Percentiles rank a stretch among this genome's conserved stretches.
These are phyloP conservation scores for Penicillium samsonianum DNA, from an alignment of 495 filamentous ascomycete species.

Conservation along the genomic window DNA sequence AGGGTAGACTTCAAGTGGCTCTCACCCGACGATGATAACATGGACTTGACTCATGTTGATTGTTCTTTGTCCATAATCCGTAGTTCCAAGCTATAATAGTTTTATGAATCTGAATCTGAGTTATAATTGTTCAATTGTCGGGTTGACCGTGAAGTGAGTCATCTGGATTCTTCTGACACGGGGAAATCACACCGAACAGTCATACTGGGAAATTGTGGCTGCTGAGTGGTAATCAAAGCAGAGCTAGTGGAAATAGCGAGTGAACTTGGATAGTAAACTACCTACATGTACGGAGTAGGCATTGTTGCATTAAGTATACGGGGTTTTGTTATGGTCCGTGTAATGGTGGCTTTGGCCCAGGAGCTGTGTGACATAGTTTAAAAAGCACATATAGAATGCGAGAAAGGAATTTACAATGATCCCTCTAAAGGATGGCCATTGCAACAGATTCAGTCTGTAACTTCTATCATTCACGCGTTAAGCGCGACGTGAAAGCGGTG, in stretches of 20 bases:
- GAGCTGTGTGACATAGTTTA: not conserved
- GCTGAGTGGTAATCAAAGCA: not conserved
- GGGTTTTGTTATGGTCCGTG: not conserved
- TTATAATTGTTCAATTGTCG: not conserved
- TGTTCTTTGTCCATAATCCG: not conserved
- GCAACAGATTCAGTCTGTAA: not conserved
- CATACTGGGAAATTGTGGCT: not conserved
- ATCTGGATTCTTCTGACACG: not conserved
- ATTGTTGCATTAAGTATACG: not conserved
- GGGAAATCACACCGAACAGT: not conserved
- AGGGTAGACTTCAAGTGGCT: not conserved
- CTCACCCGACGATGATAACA: not conserved
- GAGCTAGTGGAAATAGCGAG: not conserved
- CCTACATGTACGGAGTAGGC: not conserved
- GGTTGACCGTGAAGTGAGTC: not conserved
- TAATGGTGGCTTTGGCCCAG: not conserved
- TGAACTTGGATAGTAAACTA: not conserved
- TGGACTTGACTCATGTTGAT: not conserved
- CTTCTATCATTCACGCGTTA: not conserved
- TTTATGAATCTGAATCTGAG: not conserved
- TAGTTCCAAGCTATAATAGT: not conserved
- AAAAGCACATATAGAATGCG: not conserved
- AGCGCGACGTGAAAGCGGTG: constrained; percentile 4
- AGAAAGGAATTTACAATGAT: not conserved
- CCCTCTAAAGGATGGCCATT: not conserved